These are phyloP conservation scores for Ploettnerulaceae sp. DNA, from an alignment of 2,329 filamentous ascomycete genomes.

Conservation along the genomic window DNA sequence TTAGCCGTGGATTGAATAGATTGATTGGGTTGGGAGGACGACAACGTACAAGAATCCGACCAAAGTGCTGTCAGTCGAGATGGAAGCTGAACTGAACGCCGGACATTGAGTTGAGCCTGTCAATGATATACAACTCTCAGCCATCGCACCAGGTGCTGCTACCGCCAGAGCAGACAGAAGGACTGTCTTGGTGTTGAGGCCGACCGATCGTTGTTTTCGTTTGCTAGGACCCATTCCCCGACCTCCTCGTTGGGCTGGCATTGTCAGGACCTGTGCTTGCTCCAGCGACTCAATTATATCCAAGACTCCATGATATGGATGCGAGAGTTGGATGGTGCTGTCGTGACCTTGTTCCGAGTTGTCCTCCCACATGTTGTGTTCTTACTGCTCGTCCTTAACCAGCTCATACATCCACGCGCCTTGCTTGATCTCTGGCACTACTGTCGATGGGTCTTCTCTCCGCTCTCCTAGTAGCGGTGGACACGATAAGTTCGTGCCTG, in stretches of 20 bases:
- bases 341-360: slow-evolving; percentile 13
- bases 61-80: slow-evolving; percentile 58
- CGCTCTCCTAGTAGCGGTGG: slow-evolving; percentile 7
- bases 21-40: neutral
- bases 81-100: slow-evolving; percentile 66
- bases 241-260: slow-evolving; percentile 11
- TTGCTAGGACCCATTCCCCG: slow-evolving; percentile 12
- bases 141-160: slow-evolving; percentile 28
- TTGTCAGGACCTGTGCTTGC: slow-evolving; percentile 2
- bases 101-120: slow-evolving; percentile 64
- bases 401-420: slow-evolving; percentile 27
- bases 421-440: slow-evolving; percentile 5
- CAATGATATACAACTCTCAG: slow-evolving; percentile 56
- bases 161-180: slow-evolving; percentile 32
- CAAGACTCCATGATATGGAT: slow-evolving; percentile 17
- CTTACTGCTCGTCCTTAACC: slow-evolving; percentile 13
- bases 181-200: slow-evolving; percentile 24
- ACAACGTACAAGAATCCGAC: slow-evolving; percentile 59
- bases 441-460: slow-evolving; percentile 19
- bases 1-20: slow-evolving; percentile 16
- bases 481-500: slow-evolving; percentile 8
- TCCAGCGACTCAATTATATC: neutral
- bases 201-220: slow-evolving; percentile 21
- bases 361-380: slow-evolving; percentile 30
- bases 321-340: slow-evolving; percentile 13